phyloP scores from a whole-genome alignment of 768 basidiomycete genomes.

The Lyophyllum semitale region DNA sequence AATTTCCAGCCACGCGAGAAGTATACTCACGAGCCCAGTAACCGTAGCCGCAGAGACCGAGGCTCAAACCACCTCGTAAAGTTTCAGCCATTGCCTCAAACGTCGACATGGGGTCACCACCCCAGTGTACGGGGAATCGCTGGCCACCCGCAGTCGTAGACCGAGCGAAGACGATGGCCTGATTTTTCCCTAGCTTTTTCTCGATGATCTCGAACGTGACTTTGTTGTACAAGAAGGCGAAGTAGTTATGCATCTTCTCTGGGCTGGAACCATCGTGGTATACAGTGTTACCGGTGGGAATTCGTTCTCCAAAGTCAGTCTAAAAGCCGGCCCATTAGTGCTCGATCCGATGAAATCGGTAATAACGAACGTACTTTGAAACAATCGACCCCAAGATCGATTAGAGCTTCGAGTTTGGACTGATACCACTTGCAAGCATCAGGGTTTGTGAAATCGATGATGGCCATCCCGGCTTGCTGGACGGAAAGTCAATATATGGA shows the following conservation, averaged over 20 bases:
- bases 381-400: constrained; percentile 44
- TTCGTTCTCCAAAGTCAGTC: constrained; percentile 35
- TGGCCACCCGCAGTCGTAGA: constrained; percentile 49
- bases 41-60: constrained; percentile 44
- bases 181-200: constrained; percentile 34
- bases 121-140: constrained; percentile 41
- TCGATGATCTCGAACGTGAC: constrained; percentile 42
- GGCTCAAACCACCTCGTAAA: constrained; percentile 42
- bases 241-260: constrained; percentile 27
- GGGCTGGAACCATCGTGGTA: constrained; percentile 27
- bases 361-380: constrained; percentile 37
- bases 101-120: constrained; percentile 47
- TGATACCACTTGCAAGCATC: constrained; percentile 46
- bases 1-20: background rate
- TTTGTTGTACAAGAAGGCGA: constrained; percentile 37
- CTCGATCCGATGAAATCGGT: constrained; percentile 17
- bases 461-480: constrained; percentile 43
- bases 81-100: constrained; percentile 53
- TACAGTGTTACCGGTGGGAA: constrained; percentile 40
- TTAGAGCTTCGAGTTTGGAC: constrained; percentile 35
- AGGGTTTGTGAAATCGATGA: constrained; percentile 47
- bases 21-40: constrained; percentile 37
- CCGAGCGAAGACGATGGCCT: constrained; percentile 48
- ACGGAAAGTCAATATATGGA: background rate
- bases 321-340: background rate